Percentiles rank a stretch among this genome's conserved stretches.
These are phyloP conservation scores for Otatea glauca DNA, from an alignment of 176 grass and related monocot species.

Conservation along the genomic window DNA sequence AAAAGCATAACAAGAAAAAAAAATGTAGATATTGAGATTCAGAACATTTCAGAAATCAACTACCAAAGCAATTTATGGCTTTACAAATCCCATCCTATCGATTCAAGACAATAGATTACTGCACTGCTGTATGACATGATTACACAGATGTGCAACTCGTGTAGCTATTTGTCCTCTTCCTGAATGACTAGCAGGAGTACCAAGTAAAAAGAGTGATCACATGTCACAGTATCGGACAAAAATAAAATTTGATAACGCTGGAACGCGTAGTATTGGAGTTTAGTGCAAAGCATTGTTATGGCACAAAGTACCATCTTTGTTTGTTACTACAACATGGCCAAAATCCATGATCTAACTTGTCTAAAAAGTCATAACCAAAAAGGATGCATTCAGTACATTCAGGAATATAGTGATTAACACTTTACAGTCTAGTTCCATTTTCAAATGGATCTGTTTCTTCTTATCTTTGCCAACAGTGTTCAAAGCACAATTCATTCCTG, in stretches of 20 bases:
- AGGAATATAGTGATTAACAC: background rate
- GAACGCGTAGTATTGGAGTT: background rate
- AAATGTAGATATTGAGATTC: background rate
- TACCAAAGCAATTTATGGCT: background rate
- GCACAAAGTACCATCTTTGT: slow-evolving; percentile 28
- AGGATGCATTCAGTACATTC: background rate
- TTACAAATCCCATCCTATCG: background rate
- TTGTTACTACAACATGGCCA: background rate
- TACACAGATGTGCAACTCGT: background rate
- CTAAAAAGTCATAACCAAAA: background rate
- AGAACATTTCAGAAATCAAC: background rate
- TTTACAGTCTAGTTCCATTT: background rate
- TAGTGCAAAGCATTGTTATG: slow-evolving; percentile 31
- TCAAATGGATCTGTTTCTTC: background rate
- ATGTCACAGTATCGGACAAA: background rate
- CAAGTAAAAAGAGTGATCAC: background rate
- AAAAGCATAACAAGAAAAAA: background rate
- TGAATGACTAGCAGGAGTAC: background rate
- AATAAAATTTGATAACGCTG: background rate
- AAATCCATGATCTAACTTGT: background rate
- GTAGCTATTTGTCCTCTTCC: background rate
- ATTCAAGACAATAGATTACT: background rate
- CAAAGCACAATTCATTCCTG: background rate
- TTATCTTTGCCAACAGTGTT: background rate
- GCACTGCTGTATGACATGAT: background rate